Base-by-base conservation (phyloP, 805 yeast genomes). In the Candida berthetii region DNA sequence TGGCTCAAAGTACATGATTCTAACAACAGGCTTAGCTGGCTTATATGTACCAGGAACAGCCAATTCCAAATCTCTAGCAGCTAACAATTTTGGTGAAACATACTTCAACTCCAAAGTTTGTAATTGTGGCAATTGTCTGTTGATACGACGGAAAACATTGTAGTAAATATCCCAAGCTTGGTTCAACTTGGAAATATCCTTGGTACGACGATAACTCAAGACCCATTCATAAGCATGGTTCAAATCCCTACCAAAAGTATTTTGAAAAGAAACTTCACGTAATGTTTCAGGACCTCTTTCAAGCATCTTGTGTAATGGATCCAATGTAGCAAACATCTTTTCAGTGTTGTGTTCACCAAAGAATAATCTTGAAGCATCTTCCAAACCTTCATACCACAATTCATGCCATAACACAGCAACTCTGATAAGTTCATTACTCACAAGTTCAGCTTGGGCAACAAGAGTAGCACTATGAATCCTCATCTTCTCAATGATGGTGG, bases 151-250 rank as follows among this genome's bases (percentile, higher is more conserved):
- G 77, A 91, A 93, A 3, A 93, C 96, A 49, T 84, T 85, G 61
- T 91, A 90, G 58, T 91, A 91, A 15, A 90, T 82, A 60, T 91
- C 98, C 99, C 99, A 91, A 0, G 98, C 98, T 62, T 93, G 98
- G 55, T 90, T 89, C 61, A 91, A 64, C 52, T 89, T 91, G 19
- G 95, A 82, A 38, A 82, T 77, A 58, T 93, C 98, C 44, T 82
- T 85, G 0, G 95, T 84, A 36, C 88, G 71, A 57, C 87, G 82
- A 66, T 78, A 93, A 55, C 87, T 86, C 58, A 81, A 69, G 1
- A 90, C 83, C 96, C 97, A 91, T 53, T 89, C 96, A 53, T 84
- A 80, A 0, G 99, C 99, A 61, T 89, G 96, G 25, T 79, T 80
- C 44, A 93, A 68, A 48, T 93, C 99, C 45, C 96, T 74, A 4